These are phyloP conservation scores for Paramecium pentaurelia DNA, from an alignment of 73 alveolate species.

Conservation along the genomic window DNA sequence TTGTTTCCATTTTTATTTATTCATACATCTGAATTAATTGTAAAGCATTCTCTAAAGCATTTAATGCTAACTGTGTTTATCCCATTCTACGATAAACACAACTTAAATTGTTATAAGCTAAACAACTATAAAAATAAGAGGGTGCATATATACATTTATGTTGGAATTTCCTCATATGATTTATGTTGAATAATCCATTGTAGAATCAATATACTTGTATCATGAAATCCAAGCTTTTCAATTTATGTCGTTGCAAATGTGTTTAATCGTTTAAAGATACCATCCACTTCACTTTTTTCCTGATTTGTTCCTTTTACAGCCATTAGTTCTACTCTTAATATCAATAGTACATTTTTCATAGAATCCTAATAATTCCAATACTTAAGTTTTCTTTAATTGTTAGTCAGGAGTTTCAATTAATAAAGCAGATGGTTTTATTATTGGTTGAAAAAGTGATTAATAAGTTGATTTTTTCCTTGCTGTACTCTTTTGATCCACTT, in stretches of 20 bases:
- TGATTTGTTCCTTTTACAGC: background rate
- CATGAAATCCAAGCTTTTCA: background rate
- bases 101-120: background rate
- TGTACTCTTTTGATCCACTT: background rate
- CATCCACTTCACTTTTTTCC: background rate
- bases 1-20: background rate
- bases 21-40: background rate
- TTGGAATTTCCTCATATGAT: background rate
- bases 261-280: background rate
- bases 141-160: background rate
- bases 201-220: background rate
- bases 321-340: background rate
- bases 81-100: slow-evolving; percentile 32
- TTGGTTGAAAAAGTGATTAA: background rate
- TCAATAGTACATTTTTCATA: background rate
- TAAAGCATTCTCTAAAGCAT: slow-evolving; percentile 16
- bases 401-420: background rate
- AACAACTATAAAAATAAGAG: background rate
- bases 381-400: background rate
- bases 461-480: background rate
- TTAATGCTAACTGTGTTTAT: background rate
- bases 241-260: background rate
- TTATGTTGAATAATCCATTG: slow-evolving; percentile 15
- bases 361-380: background rate
- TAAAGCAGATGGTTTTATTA: background rate